Conservation (phyloP, 192 early-diverging fungal genomes). For the Dimargaris xerosporica region DNA sequence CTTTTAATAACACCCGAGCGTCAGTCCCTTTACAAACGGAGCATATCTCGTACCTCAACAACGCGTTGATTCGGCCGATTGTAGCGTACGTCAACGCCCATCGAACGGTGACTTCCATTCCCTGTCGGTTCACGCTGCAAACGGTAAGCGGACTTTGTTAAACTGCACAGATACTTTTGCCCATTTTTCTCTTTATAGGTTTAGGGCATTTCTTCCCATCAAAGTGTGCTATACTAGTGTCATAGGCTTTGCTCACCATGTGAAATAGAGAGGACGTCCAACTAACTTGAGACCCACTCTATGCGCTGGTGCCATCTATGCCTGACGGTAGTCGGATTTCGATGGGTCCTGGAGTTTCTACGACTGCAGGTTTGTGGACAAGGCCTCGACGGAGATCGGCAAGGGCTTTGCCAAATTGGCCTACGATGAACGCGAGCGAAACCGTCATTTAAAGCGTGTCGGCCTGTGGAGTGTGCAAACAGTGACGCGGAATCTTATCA, state of each 20-base stretch:
- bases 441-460: constrained; percentile 65
- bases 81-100: constrained; percentile 91
- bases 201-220: too few species aligned
- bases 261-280: too few species aligned
- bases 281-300: too few species aligned
- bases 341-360: constrained; percentile 87
- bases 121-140: constrained; percentile 60
- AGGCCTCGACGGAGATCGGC: constrained; percentile 67
- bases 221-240: too few species aligned
- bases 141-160: constrained; percentile 16
- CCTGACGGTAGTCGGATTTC: constrained; percentile 37
- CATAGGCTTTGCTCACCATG: too few species aligned
- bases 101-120: constrained; percentile 69
- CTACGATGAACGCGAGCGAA: constrained; percentile 65
- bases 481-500: constrained; percentile 51
- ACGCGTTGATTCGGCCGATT: constrained; percentile 78
- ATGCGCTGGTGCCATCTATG: too few species aligned
- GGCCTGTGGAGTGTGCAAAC: constrained; percentile 78
- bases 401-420: constrained; percentile 64
- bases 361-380: constrained; percentile 58
- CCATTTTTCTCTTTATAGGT: too few species aligned
- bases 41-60: constrained; percentile 60
- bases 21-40: constrained; percentile 60
- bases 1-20: constrained; percentile 82
- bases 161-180: too few species aligned